Evolutionary conservation across 805 yeast species (phyloP), one percentile per base, ranked within the genome.

Genomic region (Cyberlindnera bimundalis): DNA sequence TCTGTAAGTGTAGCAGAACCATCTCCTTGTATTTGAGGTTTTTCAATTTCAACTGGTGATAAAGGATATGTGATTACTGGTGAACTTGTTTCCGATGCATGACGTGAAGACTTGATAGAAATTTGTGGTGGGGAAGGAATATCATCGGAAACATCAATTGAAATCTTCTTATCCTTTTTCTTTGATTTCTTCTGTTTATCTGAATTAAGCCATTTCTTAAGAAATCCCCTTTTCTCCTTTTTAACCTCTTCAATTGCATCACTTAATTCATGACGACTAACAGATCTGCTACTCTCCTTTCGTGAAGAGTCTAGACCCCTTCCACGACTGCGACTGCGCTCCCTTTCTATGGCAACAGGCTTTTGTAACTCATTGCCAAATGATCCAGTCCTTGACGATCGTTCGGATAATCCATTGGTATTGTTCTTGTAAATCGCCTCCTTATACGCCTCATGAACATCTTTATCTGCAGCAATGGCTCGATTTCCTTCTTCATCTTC

Each of bases 131-230:
- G n/a, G n/a, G n/a, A n/a, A n/a, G n/a, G n/a, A n/a, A n/a, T n/a
- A n/a, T n/a, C n/a, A n/a, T n/a, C n/a, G n/a, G n/a, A n/a, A n/a
- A n/a, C n/a, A 13, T 35, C 26, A 19, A 20, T 12, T 5, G 13
- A 16, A 14, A 4, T 18, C 32, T 35, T 27, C 19, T 19, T 17
- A 6, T 33, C 37, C 29, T 24, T 24, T 10, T 35, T 24, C 17
- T 32, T 31, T 39, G 32, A 14, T 12, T 17, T 19, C 23, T 11
- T 36, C 37, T 19, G 24, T 29, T 37, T 41, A 14, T 41, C 45
- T 2, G 35, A n/a, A 16, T 30, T 29, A 8, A 42, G 32, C 16
- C 32, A 21, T 29, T 42, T 42, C 32, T 38, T 42, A 31, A 42
- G 28, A 11, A 24, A 15, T 10, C 39, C 39, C 16, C 9, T 21